phyloP scores from a whole-genome alignment of 768 basidiomycete species.

The Naganishia vaughanmartiniae region DNA sequence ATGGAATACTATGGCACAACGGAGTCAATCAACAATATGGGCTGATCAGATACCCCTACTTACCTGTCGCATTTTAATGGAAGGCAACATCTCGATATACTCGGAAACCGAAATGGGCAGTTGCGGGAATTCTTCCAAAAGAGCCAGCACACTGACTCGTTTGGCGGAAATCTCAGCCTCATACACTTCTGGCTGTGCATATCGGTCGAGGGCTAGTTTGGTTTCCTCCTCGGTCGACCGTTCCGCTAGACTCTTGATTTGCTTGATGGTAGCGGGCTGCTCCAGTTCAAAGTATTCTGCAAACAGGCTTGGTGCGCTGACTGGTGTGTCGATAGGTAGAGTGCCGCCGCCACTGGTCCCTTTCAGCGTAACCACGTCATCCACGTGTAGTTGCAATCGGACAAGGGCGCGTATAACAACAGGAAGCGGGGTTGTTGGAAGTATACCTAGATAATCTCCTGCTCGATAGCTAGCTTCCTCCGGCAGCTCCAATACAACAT shows the following conservation, averaged over 20 bases:
- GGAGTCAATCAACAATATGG: neutral
- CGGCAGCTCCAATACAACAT: constrained; percentile 30
- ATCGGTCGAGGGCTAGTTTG: constrained; percentile 49
- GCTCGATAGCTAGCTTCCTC: constrained; percentile 50
- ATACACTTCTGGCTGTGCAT: constrained; percentile 46
- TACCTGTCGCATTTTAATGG: constrained; percentile 56
- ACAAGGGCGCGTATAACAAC: constrained; percentile 31
- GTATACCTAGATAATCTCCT: constrained; percentile 59
- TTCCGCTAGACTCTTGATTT: constrained; percentile 52
- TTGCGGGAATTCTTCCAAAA: constrained; percentile 54
- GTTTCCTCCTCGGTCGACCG: constrained; percentile 39
- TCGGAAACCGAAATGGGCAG: constrained; percentile 53
- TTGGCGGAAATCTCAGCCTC: constrained; percentile 51
- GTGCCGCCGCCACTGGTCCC: constrained; percentile 52
- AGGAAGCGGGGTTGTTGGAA: constrained; percentile 31
- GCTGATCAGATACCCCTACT: neutral
- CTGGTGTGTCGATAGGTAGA: constrained; percentile 54
- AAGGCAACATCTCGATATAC: constrained; percentile 56
- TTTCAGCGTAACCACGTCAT: constrained; percentile 49
- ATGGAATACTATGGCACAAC: constrained; percentile 55
- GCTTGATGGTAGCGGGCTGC: constrained; percentile 56
- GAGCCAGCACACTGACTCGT: constrained; percentile 55
- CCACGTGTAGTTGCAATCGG: constrained; percentile 32
- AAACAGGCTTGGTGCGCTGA: constrained; percentile 54
- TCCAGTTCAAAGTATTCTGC: constrained; percentile 58